phyloP scores from a whole-genome alignment of 768 basidiomycete genomes.

The Agaricus bisporus region DNA sequence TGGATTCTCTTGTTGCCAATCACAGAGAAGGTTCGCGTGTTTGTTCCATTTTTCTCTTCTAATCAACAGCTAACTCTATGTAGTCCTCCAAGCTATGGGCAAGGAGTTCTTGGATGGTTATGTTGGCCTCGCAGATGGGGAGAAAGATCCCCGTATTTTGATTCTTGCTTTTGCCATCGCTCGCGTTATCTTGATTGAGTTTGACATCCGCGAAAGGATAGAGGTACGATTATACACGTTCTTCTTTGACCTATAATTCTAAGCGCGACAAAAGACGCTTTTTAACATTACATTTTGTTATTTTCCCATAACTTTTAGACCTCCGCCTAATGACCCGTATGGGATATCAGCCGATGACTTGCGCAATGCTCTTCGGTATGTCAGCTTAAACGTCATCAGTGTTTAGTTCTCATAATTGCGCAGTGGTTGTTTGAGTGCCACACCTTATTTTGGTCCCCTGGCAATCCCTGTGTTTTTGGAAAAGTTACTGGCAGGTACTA shows the following conservation, averaged over 20 bases:
- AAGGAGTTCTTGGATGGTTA: constrained; percentile 73
- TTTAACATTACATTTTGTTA: constrained; percentile 98
- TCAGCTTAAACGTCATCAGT: background rate
- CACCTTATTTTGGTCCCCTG: constrained; percentile 74
- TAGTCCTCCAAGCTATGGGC: constrained; percentile 69
- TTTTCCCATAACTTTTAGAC: constrained; percentile 95
- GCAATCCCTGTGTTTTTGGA: constrained; percentile 89
- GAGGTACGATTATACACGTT: constrained; percentile 49
- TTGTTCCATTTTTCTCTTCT: background rate
- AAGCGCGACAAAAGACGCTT: constrained; percentile 48
- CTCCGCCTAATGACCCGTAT: constrained; percentile 91
- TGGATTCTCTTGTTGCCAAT: constrained; percentile 70
- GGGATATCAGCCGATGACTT: constrained; percentile 88
- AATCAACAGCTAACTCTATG: constrained; percentile 3
- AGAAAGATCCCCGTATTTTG: constrained; percentile 96
- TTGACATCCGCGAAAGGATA: constrained; percentile 65
- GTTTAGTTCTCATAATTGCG: constrained; percentile 1
- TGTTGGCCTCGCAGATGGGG: constrained; percentile 79
- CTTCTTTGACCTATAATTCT: background rate
- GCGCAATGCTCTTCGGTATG: constrained; percentile 61
- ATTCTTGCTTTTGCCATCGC: constrained; percentile 85
- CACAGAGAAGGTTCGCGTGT: constrained; percentile 55
- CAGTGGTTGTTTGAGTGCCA: constrained; percentile 71
- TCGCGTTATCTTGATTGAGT: constrained; percentile 82
- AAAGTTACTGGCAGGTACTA: constrained; percentile 80